Conservation (phyloP, 1,139 yeast species). For the Geotrichum carabidarum region DNA sequence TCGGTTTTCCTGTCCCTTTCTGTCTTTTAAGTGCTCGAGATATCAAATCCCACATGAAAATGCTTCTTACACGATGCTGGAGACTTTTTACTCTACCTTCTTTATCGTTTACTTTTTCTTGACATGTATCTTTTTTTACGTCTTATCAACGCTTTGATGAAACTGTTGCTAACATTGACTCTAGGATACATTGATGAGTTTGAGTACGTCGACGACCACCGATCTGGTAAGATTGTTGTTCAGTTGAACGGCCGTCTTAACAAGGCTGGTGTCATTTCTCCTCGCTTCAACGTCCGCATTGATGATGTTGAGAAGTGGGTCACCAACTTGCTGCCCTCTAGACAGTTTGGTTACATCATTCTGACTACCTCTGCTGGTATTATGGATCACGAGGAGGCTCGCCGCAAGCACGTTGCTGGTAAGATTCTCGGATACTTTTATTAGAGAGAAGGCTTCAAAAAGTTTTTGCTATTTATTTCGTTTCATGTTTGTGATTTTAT, state of each 20-base stretch:
- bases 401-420: slow-evolving; percentile 99
- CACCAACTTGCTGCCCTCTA: slow-evolving; percentile 93
- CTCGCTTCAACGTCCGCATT: slow-evolving; percentile 94
- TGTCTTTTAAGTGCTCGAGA: slow-evolving; percentile 98
- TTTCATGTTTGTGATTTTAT: background rate
- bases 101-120: slow-evolving; percentile 71
- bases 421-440: slow-evolving; percentile 95
- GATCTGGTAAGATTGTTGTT: slow-evolving; percentile 96
- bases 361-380: slow-evolving; percentile 99
- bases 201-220: slow-evolving; percentile 98
- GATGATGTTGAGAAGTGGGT: slow-evolving; percentile 97
- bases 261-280: slow-evolving; percentile 97
- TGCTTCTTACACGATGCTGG: slow-evolving; percentile 73
- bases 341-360: slow-evolving; percentile 97
- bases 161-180: slow-evolving; percentile 31
- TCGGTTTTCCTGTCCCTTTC: slow-evolving; percentile 81
- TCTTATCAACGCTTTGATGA: slow-evolving; percentile 4
- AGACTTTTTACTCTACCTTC: slow-evolving; percentile 33
- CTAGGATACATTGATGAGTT: slow-evolving; percentile 95
- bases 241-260: slow-evolving; percentile 96
- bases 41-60: slow-evolving; percentile 43
- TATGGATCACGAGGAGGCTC: slow-evolving; percentile 99
- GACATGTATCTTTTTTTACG: slow-evolving; percentile 41
- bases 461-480: background rate
- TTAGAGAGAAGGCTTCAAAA: slow-evolving; percentile 39